Base-by-base conservation (phyloP, 2,329 filamentous ascomycete genomes). In the Coniochaeta ligniaria region DNA sequence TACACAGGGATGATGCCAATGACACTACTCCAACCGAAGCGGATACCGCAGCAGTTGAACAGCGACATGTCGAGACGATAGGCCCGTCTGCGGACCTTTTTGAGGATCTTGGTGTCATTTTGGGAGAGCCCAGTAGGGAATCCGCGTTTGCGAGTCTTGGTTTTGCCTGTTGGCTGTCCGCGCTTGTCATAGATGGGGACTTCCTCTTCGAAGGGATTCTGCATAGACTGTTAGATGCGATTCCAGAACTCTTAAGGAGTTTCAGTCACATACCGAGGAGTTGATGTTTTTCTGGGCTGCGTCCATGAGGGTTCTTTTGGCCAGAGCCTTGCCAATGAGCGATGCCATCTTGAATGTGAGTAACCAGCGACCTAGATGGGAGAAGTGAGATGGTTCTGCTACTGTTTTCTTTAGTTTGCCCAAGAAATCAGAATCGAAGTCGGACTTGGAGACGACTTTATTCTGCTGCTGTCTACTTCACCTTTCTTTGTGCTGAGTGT, bases 191-290 rank as follows among this genome's bases (percentile, higher is more conserved):
- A 90, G 47, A 93, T 88, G 24, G 88, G 86, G 38, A 96, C 86
- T 66, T 86, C 81, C 73, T 96, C 91, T 69, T 93, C 96, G 77
- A 92, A 96, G 6, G 93, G 92, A 71, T 98, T 93, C 91, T 97
- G 68, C 9, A 55, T 14, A 24, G 47, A 31, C 9, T 2, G 26
- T 52, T 52, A 52, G 47, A 6, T 7, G 4, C 26, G 22, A 24
- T 31, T 9, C 8, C 6, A 17, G 22, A 14, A 2, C 6, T 6
- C 47, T 16, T 3, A 7, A 17, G 7, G 16, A 17, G 2, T 31
- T n/a, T 28, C n/a, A 16, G 6, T 59, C 26, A 57, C 55, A 31
- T 65, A 68, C 67, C 20, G 65, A 63, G 11, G 62, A 62, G 59
- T 69, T 63, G 35, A 62, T 62, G 35, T 66, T 64, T 28, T 58